Base-by-base conservation (phyloP, 1,284 basidiomycete species). In the Mycosarcoma mackinlayi region DNA sequence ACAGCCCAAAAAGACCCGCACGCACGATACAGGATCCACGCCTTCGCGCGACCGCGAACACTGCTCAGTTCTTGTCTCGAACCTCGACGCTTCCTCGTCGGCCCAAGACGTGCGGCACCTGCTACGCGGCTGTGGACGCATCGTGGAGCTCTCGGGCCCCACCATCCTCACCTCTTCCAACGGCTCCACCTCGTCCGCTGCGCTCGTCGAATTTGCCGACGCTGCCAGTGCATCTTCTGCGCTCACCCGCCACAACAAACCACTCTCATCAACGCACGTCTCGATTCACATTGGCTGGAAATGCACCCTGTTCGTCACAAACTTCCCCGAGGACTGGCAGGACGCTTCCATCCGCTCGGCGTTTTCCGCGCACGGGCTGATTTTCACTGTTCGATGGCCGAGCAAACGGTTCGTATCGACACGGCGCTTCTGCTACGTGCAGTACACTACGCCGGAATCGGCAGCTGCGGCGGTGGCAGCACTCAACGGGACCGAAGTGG, bases 321-420 rank as follows among this genome's bases (percentile, higher is more conserved):
- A 98, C 84, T 98, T 98, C 84, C 90, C 93, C 0, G 91, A 92
- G 78, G 87, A 87, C 14, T 87, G 88, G n/a, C 92, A 95, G 75
- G 94, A 98, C 81, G 48, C 85, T 0, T 42, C 85, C 2, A 87
- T 98, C 45, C 86, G 93, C 30, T 84, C 88, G 38, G 81, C 94
- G 7, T 97, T 98, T 80, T 86, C 49, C 0, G 69, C 94, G 90
- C 94, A 91, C 83, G 96, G 96, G 1, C 87, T 87, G 6, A 88
- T 99, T 48, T 92, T 98, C 61, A 93, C 96, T 70, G 91, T 94
- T 13, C 90, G 96, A 18, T 98, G 95, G 96, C 96, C 96, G 6
- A 96, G 93, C 84, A 94, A 94, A 81, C 94, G 95, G 80, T 95
- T 93, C 85, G 94, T 93, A 82, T 88, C 86, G 52, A 90, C 90